Base-by-base conservation (phyloP, 2,329 filamentous ascomycete species). In the Fusarium sublunatum region DNA sequence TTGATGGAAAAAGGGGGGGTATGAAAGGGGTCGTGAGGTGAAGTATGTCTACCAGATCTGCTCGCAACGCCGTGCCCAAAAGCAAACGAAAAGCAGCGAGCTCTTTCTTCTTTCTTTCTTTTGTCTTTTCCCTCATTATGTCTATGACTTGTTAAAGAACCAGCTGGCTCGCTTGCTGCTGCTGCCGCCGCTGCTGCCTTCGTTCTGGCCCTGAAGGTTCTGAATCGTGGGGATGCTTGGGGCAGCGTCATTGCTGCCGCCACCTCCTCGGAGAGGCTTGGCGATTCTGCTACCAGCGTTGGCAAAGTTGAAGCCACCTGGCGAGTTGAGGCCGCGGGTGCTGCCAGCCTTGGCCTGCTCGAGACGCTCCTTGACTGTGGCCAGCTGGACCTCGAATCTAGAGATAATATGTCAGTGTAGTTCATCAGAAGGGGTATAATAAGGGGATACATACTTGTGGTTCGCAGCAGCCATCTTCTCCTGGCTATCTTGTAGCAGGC, bases 391-490 rank as follows among this genome's bases (percentile, higher is more conserved):
- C 82, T 99, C 95, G 82, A 99, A 99, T 77, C 95, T 98, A 56
- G 7, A 38, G 22, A 22, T 34, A 12, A 6, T 9, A 39, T 55
- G 71, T 78, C 69, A 78, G 73, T 61, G 64, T 26, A 40, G 10
- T 58, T 28, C 29, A 26, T 24, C 7, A 22, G 4, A 43, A 24
- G n/a, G 24, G 32, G 29, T 7, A 1, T 19, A 5, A 25, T 3
- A 60, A 45, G 31, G 53, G 13, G 50, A 29, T 53, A 84, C 89
- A 71, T 88, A 97, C 95, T 96, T 91, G 81, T 98, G 94, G 77
- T 97, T 99, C 36, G 95, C 93, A 61, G 94, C 91, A 29, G 94
- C 96, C 75, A 99, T 86, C 82, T 99, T 99, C 83, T 99, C 95
- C 81, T 99, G 95, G 74, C 92, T 96, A 77, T 99, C 95, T 77